phyloP scores from a whole-genome alignment of 2,329 filamentous ascomycete genomes.

The Pochonia chlamydosporia region DNA sequence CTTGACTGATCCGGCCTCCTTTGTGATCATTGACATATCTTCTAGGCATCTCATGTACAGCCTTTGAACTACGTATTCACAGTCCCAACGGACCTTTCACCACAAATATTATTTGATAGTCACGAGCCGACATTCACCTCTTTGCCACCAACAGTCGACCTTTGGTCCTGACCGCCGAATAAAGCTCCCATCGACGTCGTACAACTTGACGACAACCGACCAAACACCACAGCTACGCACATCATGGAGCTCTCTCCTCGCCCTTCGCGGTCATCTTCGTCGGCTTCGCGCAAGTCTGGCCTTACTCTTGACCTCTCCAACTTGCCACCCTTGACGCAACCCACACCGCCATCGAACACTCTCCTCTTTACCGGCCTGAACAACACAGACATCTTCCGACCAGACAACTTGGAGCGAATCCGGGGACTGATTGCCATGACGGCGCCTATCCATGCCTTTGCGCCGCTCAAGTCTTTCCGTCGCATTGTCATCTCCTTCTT shows the following conservation, averaged over 20 bases:
- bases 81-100: background rate
- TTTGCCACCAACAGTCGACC: no score
- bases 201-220: background rate
- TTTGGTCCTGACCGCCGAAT: background rate
- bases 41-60: background rate
- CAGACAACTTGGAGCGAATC: slow-evolving; percentile 68
- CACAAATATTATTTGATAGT: background rate
- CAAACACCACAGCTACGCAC: slow-evolving; percentile 8
- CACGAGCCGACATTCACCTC: background rate
- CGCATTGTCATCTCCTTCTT: slow-evolving; percentile 78
- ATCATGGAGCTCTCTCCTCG: slow-evolving; percentile 31
- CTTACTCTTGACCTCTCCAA: slow-evolving; percentile 70
- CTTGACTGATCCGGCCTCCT: background rate
- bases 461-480: slow-evolving; percentile 75
- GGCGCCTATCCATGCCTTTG: slow-evolving; percentile 71
- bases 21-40: background rate
- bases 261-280: slow-evolving; percentile 39
- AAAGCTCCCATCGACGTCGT: background rate
- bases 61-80: background rate
- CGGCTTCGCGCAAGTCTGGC: slow-evolving; percentile 37
- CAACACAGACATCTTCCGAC: slow-evolving; percentile 66
- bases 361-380: slow-evolving; percentile 78
- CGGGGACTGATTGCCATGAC: slow-evolving; percentile 63
- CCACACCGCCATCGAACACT: slow-evolving; percentile 75
- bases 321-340: slow-evolving; percentile 62